Base-by-base conservation (phyloP, 1,139 yeast species). In the Candida tropicalis region DNA sequence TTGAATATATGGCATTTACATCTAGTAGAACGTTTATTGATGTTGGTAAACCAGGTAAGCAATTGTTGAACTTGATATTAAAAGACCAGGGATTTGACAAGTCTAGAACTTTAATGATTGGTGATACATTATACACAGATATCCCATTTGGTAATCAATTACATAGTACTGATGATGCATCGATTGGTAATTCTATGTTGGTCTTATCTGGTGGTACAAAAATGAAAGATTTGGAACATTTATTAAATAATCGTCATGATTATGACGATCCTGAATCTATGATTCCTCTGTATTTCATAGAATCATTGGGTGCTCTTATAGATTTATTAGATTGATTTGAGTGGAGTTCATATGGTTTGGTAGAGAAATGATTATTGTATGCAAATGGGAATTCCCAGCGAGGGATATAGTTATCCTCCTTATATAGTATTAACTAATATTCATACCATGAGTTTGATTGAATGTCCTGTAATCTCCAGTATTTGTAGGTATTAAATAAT, bases 141-240 rank as follows among this genome's bases (percentile, higher is more conserved):
- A 69, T 70, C 48, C 70, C 69, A 50, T 70, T 70, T 50, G 76
- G 75, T 1, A 70, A 70, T 48, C 75, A 70, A 46, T 74, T 75
- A 1, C 42, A 55, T 2, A 56, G 69, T 38, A 72, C 70, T 6
- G 32, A 10, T 12, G 54, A 58, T 16, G 58, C 56, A 1, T 58
- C 58, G 4, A 20, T 15, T 9, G 39, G 39, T 11, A 69, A 70
- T 0, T 56, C 73, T 1, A 49, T 70, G 38, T 57, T 70, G 50
- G 75, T 70, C 3, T 53, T 68, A 40, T 53, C 68, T 10, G 76
- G 76, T 4, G 76, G 76, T 0, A 65, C 72, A 11, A 63, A 58
- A 41, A 37, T 41, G 17, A 41, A 42, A 1, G 71, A 68, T 40
- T 57, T 68, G 43, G 53, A 51, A 9, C 45, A 43, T 3, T 45